phyloP scores from a whole-genome alignment of 345 rosid species.

The thale cress (Arabidopsis thaliana) region DNA sequence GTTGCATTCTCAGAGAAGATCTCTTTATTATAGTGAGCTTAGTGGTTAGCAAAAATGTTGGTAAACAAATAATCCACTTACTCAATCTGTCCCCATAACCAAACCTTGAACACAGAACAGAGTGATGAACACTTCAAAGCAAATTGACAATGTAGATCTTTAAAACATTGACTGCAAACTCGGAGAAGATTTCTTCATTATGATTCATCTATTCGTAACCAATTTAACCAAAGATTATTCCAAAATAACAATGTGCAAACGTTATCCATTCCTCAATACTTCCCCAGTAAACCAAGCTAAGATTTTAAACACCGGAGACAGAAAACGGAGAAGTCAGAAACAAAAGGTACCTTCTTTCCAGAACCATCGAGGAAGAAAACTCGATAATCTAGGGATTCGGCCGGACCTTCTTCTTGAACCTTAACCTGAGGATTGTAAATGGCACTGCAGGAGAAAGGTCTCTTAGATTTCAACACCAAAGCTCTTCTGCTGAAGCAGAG shows the following conservation, averaged over 20 bases:
- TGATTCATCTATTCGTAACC: neutral
- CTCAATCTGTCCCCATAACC: neutral
- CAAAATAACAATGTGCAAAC: constrained; percentile 2
- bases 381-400: constrained; percentile 80
- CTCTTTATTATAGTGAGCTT: neutral
- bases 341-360: constrained; percentile 64
- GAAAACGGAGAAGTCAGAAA: neutral
- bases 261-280: neutral
- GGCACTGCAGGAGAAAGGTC: constrained; percentile 64
- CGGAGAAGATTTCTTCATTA: neutral
- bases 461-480: constrained; percentile 48
- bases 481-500: constrained; percentile 43
- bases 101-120: constrained; percentile 21
- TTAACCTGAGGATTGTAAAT: constrained; percentile 64
- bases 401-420: constrained; percentile 73
- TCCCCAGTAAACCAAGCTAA: neutral
- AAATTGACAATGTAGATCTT: constrained; percentile 14
- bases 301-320: neutral
- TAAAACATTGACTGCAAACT: constrained; percentile 1
- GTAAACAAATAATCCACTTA: neutral
- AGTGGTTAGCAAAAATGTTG: too few relatives aligned
- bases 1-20: neutral
- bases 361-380: constrained; percentile 72
- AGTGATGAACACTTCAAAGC: constrained; percentile 26
- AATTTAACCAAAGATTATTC: constrained; percentile 1